These are phyloP conservation scores for Neoboletus magnificus DNA, from an alignment of 768 basidiomycete species.

Conservation along the genomic window DNA sequence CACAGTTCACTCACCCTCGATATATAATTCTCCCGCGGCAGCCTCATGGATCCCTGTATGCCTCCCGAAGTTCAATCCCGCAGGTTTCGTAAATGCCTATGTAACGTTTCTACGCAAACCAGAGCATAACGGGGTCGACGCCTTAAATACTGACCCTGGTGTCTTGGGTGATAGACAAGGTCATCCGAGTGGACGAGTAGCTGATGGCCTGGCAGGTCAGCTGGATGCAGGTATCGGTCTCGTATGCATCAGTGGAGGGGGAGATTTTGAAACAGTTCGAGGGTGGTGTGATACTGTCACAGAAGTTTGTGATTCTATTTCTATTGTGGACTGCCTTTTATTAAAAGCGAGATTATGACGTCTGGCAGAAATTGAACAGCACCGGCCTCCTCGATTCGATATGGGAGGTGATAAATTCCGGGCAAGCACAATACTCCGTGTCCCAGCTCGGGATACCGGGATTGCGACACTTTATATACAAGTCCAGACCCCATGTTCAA, in stretches of 20 bases:
- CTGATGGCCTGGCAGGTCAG: slow-evolving; percentile 12
- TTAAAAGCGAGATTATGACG: background rate
- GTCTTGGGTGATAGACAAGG: slow-evolving; percentile 1
- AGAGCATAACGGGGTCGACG: slow-evolving; percentile 16
- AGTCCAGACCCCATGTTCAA: slow-evolving; percentile 86
- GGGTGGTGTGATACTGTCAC: slow-evolving; percentile 69
- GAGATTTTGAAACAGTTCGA: slow-evolving; percentile 82
- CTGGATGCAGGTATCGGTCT: slow-evolving; percentile 51
- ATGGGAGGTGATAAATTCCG: slow-evolving; percentile 42
- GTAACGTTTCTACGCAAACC: slow-evolving; percentile 62
- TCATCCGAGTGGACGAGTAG: background rate
- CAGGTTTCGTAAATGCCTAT: slow-evolving; percentile 90
- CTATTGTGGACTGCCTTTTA: background rate
- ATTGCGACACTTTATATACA: slow-evolving; percentile 92
- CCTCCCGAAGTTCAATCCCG: slow-evolving; percentile 88
- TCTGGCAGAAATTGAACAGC: slow-evolving; percentile 55
- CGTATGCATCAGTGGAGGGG: slow-evolving; percentile 76
- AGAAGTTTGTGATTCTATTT: slow-evolving; percentile 39
- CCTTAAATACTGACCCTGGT: background rate
- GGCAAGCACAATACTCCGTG: slow-evolving; percentile 61
- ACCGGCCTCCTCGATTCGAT: slow-evolving; percentile 58
- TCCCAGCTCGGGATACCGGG: slow-evolving; percentile 85
- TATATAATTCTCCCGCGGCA: slow-evolving; percentile 70
- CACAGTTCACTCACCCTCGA: slow-evolving; percentile 80
- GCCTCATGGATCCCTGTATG: slow-evolving; percentile 96